These are phyloP conservation scores for Pelomyxa schiedti DNA, from an alignment of 78 protist species.

Conservation along the genomic window DNA sequence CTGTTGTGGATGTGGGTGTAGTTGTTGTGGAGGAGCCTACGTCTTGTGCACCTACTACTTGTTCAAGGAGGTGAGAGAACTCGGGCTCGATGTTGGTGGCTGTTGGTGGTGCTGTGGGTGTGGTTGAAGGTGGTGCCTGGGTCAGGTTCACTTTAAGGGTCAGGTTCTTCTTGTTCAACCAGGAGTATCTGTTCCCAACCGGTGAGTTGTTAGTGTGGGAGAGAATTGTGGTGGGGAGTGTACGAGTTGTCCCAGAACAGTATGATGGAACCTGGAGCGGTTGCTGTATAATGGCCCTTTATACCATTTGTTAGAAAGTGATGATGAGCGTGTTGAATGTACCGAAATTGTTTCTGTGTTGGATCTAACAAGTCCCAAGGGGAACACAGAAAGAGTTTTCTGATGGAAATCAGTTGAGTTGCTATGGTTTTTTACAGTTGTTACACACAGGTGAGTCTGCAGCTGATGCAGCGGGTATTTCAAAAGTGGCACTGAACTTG, in stretches of 20 bases:
- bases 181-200: too few species aligned
- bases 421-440: too few species aligned
- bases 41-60: too few species aligned
- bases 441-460: too few species aligned
- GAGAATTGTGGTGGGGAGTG: too few species aligned
- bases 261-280: not conserved
- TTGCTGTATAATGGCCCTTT: not conserved
- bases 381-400: not conserved
- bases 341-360: not conserved
- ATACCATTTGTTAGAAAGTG: not conserved
- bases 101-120: too few species aligned
- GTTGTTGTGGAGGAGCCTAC: too few species aligned
- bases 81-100: too few species aligned
- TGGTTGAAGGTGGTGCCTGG: too few species aligned
- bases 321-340: not conserved
- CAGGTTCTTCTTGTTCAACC: not conserved
- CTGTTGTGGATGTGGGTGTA: too few species aligned
- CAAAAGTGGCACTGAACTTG: not conserved
- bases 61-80: too few species aligned
- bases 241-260: constrained; percentile 1
- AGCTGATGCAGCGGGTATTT: not conserved
- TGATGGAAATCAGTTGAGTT: not conserved
- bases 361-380: not conserved
- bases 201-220: too few species aligned
- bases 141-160: not conserved